Evolutionary conservation across 2,329 filamentous ascomycete species (phyloP).

Genomic region (Colletotrichum sp.): DNA sequence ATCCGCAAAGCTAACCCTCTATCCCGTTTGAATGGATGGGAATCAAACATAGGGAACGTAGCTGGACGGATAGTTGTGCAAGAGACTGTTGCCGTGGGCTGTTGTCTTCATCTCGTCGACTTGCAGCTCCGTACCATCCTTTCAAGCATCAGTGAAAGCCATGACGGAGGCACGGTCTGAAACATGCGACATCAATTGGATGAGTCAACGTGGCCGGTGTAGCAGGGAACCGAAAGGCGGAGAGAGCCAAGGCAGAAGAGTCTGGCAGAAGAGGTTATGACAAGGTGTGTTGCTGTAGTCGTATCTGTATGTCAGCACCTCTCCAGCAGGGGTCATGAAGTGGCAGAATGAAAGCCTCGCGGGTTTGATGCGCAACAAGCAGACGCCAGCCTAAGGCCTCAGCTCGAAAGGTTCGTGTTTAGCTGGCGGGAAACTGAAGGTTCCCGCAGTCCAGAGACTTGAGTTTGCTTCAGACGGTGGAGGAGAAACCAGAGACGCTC

Average conservation of each 20-base stretch:
- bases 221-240: neutral
- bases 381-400: neutral
- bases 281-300: neutral
- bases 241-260: neutral
- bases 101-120: neutral
- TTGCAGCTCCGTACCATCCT: neutral
- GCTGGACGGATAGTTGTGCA: neutral
- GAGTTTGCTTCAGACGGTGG: constrained; percentile 15
- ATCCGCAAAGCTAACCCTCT: neutral
- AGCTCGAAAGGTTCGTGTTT: neutral
- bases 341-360: neutral
- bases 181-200: constrained; percentile 15
- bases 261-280: neutral
- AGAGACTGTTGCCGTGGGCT: neutral
- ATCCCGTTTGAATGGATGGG: neutral
- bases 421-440: neutral
- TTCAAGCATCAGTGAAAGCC: neutral
- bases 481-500: constrained; percentile 4
- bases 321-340: neutral
- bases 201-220: neutral
- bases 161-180: constrained; percentile 2
- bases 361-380: constrained; percentile 13
- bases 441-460: neutral
- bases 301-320: neutral
- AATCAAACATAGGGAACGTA: neutral